Evolutionary conservation across 2,329 filamentous ascomycete species (phyloP).

Genomic region (Grosmannia penicillata): DNA sequence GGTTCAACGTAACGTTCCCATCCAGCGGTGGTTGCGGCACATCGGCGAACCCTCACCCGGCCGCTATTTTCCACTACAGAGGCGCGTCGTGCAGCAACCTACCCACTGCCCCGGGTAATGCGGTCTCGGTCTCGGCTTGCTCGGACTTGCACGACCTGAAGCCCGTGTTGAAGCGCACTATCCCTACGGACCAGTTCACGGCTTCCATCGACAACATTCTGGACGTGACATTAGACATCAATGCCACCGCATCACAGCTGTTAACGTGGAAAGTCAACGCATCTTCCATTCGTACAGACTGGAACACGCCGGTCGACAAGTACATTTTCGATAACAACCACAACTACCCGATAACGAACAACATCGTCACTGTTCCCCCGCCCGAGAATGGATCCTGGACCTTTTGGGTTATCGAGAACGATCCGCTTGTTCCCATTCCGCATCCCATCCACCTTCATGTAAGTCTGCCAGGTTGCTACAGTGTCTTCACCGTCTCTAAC

Average conservation of each 20-base stretch:
- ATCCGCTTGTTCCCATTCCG: conserved; percentile 4
- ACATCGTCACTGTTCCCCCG: conserved; percentile 12
- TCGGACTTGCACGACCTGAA: conserved; percentile 1
- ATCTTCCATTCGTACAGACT: conserved; percentile 17
- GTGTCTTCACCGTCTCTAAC: too few species aligned
- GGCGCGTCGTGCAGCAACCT: conserved; percentile 10
- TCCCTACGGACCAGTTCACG: background rate
- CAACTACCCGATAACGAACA: conserved; percentile 13
- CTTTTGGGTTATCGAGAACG: conserved; percentile 10
- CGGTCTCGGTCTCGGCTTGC: background rate
- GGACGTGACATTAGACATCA: conserved; percentile 2
- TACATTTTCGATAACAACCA: conserved; percentile 16
- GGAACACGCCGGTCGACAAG: conserved; percentile 19
- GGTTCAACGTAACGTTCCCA: conserved; percentile 24
- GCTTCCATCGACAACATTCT: background rate
- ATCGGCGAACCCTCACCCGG: conserved; percentile 12
- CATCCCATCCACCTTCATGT: conserved; percentile 13
- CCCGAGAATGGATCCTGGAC: conserved; percentile 6
- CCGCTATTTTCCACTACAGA: conserved; percentile 16
- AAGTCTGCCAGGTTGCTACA: too few species aligned
- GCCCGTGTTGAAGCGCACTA: conserved; percentile 5
- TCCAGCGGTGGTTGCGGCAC: conserved; percentile 11
- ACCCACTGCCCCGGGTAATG: conserved; percentile 12
- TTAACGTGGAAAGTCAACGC: conserved; percentile 12
- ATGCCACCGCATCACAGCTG: background rate